Evolutionary conservation across 164 flowering plant species (phyloP), one percentile per base, ranked within the genome.

Genomic region (Echeveria elegans): DNA sequence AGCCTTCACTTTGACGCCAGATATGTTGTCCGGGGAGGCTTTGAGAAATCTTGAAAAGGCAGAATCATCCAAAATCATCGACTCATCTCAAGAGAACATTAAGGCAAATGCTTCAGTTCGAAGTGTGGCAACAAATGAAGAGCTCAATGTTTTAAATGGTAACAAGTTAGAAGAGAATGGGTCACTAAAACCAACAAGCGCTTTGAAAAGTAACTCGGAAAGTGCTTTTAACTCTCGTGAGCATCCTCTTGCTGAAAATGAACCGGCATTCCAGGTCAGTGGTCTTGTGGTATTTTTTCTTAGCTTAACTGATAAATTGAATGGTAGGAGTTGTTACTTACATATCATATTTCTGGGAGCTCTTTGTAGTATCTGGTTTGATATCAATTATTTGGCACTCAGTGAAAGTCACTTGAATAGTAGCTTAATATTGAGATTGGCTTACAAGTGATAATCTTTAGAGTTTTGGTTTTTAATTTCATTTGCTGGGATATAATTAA

Each of bases 221-320:
- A 53, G 10, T 23, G 7, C 59, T 19, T n/a, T n/a, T 3, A 10
- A 53, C 37, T 34, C 37, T 3, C 7, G 5, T 24, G 59, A 53
- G 2, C 65, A 73, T 59, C 74, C 69, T 34, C 68, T 75, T 62
- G 48, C 76, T 41, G 79, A 68, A 66, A 82, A 69, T 72, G 86
- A 78, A 63, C 78, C 75, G 26, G 85, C 82, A 37, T 92, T 90
- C 77, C 82, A 80, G 76, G 92, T 95, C 89, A 87, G 86, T 78
- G 97, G 94, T 28, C 86, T 80, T 73, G 99, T 92, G 96, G 98
- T 91, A 66, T 69, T 65, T 53, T 63, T 0, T 31, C 63, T 32
- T 19, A 31, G 64, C 64, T 47, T 24, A 7, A 4, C 29, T 48
- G 23, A 5, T 63, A n/a, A 18, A 52, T 12, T 29, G 15, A 64